These are phyloP conservation scores for Penicillium parvum DNA, from an alignment of 495 filamentous ascomycete species.

Conservation along the genomic window DNA sequence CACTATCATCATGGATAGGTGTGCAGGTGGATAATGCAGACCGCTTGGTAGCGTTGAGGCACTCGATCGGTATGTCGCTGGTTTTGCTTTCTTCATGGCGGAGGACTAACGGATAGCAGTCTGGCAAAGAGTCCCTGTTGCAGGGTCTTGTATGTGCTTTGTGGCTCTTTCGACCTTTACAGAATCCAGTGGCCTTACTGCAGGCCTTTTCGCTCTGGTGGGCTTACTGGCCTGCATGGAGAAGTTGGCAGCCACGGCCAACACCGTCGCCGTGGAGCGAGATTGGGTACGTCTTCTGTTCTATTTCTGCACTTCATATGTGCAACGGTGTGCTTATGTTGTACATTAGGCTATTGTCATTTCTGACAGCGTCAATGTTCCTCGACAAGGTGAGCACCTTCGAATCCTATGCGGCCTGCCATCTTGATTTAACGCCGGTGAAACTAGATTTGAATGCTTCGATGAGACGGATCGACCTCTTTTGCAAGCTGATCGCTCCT, in stretches of 20 bases:
- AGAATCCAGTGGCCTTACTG: slow-evolving; percentile 13
- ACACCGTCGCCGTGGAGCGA: slow-evolving; percentile 59
- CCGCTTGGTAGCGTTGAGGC: slow-evolving; percentile 43
- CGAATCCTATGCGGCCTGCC: neutral
- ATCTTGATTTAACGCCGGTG: neutral
- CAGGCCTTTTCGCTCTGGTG: slow-evolving; percentile 38
- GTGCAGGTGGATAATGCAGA: slow-evolving; percentile 40
- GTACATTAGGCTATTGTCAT: slow-evolving; percentile 38
- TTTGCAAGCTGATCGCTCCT: slow-evolving; percentile 66
- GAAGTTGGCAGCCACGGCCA: slow-evolving; percentile 49
- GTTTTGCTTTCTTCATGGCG: neutral
- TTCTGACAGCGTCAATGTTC: slow-evolving; percentile 31
- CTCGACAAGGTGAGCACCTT: slow-evolving; percentile 28
- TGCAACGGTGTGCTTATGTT: neutral
- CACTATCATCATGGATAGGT: slow-evolving; percentile 45
- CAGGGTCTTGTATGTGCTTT: slow-evolving; percentile 34
- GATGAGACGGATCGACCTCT: slow-evolving; percentile 68
- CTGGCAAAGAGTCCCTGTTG: slow-evolving; percentile 37
- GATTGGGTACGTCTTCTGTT: slow-evolving; percentile 51
- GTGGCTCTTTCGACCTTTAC: slow-evolving; percentile 12
- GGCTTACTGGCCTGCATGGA: slow-evolving; percentile 53
- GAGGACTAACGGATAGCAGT: slow-evolving; percentile 17
- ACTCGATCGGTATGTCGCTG: slow-evolving; percentile 44
- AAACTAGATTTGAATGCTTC: slow-evolving; percentile 49
- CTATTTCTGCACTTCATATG: neutral